phyloP scores from a whole-genome alignment of 768 basidiomycete species.

The Clitopilus passeckerianus region DNA sequence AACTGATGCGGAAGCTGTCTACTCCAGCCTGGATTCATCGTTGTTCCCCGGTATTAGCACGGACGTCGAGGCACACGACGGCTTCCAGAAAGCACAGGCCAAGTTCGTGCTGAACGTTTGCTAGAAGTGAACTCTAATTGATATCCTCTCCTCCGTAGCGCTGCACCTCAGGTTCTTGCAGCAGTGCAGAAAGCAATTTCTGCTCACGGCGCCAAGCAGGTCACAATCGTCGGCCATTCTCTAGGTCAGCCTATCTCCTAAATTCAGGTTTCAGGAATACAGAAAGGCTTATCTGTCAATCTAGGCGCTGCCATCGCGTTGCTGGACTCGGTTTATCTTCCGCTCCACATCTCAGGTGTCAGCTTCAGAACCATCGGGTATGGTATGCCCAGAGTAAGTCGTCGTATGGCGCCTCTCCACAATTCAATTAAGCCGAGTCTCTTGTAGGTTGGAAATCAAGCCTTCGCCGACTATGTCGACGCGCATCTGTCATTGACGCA shows the following conservation, averaged over 20 bases:
- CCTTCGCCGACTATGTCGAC: conserved; percentile 59
- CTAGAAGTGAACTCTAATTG: background rate
- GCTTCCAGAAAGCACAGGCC: conserved; percentile 38
- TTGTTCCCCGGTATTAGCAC: conserved; percentile 43
- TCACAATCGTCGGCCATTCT: conserved; percentile 44
- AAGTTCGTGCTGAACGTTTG: conserved; percentile 17
- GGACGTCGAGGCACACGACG: conserved; percentile 38
- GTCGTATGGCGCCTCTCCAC: conserved; percentile 12
- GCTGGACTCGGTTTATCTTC: conserved; percentile 52
- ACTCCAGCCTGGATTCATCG: conserved; percentile 24
- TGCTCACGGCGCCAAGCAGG: conserved; percentile 24
- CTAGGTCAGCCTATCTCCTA: conserved; percentile 20
- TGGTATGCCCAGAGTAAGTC: conserved; percentile 37
- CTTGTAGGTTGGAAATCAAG: conserved; percentile 37
- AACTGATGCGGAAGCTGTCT: conserved; percentile 31
- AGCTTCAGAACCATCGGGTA: conserved; percentile 31
- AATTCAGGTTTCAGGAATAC: background rate
- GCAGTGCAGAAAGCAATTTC: conserved; percentile 34
- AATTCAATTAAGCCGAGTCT: conserved; percentile 8
- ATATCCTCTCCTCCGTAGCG: conserved; percentile 18
- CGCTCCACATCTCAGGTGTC: conserved; percentile 38
- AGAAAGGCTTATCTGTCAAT: background rate
- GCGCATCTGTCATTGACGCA: conserved; percentile 42
- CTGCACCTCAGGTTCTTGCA: conserved; percentile 33
- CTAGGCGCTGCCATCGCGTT: conserved; percentile 49